phyloP scores from a whole-genome alignment of 768 basidiomycete species.

The Daedalea quercina region DNA sequence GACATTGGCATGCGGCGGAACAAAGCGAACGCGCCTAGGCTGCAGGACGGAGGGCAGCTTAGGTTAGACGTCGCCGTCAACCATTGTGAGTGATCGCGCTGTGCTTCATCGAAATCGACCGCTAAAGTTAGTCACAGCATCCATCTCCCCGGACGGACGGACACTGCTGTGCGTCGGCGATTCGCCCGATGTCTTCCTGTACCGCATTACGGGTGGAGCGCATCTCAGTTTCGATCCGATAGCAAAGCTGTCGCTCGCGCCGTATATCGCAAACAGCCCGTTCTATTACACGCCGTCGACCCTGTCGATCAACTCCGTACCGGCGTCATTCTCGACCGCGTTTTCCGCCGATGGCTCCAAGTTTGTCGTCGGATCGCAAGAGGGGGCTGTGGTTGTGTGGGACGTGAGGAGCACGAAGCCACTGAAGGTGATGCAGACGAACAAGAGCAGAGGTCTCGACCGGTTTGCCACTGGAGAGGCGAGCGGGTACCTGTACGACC shows the following conservation, averaged over 20 bases:
- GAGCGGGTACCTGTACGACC: slow-evolving; percentile 53
- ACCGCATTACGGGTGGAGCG: slow-evolving; percentile 64
- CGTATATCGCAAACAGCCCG: slow-evolving; percentile 28
- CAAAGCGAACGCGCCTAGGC: slow-evolving; percentile 9
- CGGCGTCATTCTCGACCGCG: slow-evolving; percentile 75
- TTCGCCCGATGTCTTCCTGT: slow-evolving; percentile 78
- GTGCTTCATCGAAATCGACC: slow-evolving; percentile 7
- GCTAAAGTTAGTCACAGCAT: slow-evolving; percentile 42
- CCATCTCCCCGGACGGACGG: slow-evolving; percentile 83
- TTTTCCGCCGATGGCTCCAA: slow-evolving; percentile 73
- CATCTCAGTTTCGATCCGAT: slow-evolving; percentile 59
- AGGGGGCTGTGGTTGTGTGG: slow-evolving; percentile 76
- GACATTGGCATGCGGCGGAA: slow-evolving; percentile 53
- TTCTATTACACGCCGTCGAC: neutral
- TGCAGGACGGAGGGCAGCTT: slow-evolving; percentile 41
- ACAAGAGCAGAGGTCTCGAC: slow-evolving; percentile 26
- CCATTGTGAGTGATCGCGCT: slow-evolving; percentile 51
- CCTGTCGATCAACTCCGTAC: slow-evolving; percentile 26
- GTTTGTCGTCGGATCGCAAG: slow-evolving; percentile 80
- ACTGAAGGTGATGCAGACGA: slow-evolving; percentile 60
- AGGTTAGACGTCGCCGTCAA: slow-evolving; percentile 68
- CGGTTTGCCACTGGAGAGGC: slow-evolving; percentile 32
- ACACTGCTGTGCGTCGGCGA: slow-evolving; percentile 89
- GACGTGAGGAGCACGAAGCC: slow-evolving; percentile 72
- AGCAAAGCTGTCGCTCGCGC: slow-evolving; percentile 58